A percentile compares a stretch with the other conserved stretches of the same genome.
Conservation (phyloP, 306 rosid species). For the Inga laurina region DNA sequence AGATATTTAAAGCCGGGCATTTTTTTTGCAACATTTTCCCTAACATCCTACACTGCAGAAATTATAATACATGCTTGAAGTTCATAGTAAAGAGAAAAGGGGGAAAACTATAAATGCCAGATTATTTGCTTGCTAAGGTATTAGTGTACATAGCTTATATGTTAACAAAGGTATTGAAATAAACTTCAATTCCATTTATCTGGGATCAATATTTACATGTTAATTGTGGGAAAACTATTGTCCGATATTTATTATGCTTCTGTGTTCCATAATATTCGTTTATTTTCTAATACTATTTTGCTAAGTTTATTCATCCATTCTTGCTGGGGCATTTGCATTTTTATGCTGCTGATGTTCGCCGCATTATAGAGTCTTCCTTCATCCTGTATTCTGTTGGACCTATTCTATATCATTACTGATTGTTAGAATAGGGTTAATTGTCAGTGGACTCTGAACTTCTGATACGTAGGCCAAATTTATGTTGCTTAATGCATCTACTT, state of each 20-base stretch:
- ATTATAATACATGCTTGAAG: not conserved
- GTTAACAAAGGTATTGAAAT: not conserved
- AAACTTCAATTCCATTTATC: conserved; percentile 10
- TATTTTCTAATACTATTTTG: not conserved
- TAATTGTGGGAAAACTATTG: not conserved
- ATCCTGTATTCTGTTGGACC: not conserved
- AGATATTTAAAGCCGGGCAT: not conserved
- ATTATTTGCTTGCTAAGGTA: conserved; percentile 14
- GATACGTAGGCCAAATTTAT: conserved; percentile 21
- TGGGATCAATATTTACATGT: not conserved
- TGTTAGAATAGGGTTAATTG: not conserved
- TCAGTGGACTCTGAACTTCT: conserved; percentile 10
- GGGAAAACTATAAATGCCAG: not conserved
- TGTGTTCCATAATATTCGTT: not conserved
- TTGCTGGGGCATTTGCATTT: conserved; percentile 8
- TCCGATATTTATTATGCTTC: not conserved
- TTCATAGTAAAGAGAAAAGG: not conserved
- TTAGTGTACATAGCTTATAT: not conserved
- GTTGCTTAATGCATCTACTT: conserved; percentile 19
- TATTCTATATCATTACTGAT: not conserved
- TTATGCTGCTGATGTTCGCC: not conserved
- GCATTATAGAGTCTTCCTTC: not conserved
- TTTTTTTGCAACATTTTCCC: not conserved
- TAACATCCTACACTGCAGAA: not conserved
- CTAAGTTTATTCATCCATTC: not conserved